A percentile compares a stretch with the other conserved stretches of the same genome.
Conservation (phyloP, 2,329 filamentous ascomycete species). For the Claviceps monticola region DNA sequence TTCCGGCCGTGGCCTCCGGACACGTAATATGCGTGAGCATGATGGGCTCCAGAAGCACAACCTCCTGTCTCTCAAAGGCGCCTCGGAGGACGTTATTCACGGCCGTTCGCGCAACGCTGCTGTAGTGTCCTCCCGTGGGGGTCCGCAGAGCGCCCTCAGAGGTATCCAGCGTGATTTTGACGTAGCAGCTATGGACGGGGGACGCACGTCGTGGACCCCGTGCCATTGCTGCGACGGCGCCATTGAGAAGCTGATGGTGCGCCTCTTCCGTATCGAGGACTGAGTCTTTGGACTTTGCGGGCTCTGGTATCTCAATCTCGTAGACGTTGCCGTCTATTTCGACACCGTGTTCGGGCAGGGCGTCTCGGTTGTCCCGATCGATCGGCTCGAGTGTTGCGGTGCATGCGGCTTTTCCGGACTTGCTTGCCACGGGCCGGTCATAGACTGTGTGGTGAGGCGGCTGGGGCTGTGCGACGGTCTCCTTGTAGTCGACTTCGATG, state of each 20-base stretch:
- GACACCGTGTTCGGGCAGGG: conserved; percentile 27
- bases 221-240: conserved; percentile 69
- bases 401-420: conserved; percentile 64
- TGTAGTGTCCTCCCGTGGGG: conserved; percentile 53
- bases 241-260: conserved; percentile 56
- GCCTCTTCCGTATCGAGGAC: conserved; percentile 36
- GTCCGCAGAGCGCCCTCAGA: conserved; percentile 38
- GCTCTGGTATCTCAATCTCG: conserved; percentile 40
- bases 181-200: conserved; percentile 62
- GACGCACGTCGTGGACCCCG: conserved; percentile 71
- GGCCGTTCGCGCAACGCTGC: conserved; percentile 47
- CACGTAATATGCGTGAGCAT: conserved; percentile 83
- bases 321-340: conserved; percentile 59
- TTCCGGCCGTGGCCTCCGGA: conserved; percentile 66
- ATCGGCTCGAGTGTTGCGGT: conserved; percentile 53
- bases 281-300: conserved; percentile 30
- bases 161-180: conserved; percentile 57
- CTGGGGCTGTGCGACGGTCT: conserved; percentile 52
- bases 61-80: conserved; percentile 37
- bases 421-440: conserved; percentile 69
- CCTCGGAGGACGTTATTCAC: conserved; percentile 56
- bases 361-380: conserved; percentile 24
- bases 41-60: conserved; percentile 77
- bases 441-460: conserved; percentile 47
- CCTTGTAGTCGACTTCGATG: conserved; percentile 92